Evolutionary conservation across 345 rosid species (phyloP), one percentile per base, ranked within the genome.

Genomic region (Citrus sp.): DNA sequence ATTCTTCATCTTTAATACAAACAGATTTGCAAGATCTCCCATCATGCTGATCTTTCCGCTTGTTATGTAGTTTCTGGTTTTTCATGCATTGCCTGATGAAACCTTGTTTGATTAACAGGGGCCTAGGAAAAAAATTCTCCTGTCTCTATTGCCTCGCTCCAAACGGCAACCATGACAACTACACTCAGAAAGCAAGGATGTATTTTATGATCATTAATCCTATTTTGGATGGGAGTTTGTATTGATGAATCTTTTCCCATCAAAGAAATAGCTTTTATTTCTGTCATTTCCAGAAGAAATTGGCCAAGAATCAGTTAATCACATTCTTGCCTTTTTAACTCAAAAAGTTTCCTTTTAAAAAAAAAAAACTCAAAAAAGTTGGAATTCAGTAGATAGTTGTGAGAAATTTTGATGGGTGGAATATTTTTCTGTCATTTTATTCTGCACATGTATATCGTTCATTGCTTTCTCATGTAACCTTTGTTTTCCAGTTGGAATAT

Each of bases 101-200:
- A 37, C 21, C 25, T 64, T 67, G 40, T 83, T 63, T 75, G 77
- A 77, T 68, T 83, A 79, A 81, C 92, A 96, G 98, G 98, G 98
- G 28, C 97, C 99, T 49, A 88, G 99, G 81, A 96, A 96, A 87
- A 96, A 93, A 85, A 96, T 96, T 80, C 93, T 93, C 70, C 93
- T 88, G 65, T 94, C 98, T 22, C 76, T 93, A 65, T 63, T 86
- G 38, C 85, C 88, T 59, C 97, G 87, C 74, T 76, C 89, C 63
- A 92, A 83, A 71, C 74, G 90, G 72, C 87, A 85, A 79, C 84
- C 72, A 28, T 83, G 83, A 80, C 28, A 16, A 12, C 9, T 19
- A 14, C 49, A 16, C 32, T 25, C 34, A 21, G 3, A 21, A 62
- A 38, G 46, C 69, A 16, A 32, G 24, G 64, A 32, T 34, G 54